Base-by-base conservation (phyloP, 345 rosid species). In the Populus alba region DNA sequence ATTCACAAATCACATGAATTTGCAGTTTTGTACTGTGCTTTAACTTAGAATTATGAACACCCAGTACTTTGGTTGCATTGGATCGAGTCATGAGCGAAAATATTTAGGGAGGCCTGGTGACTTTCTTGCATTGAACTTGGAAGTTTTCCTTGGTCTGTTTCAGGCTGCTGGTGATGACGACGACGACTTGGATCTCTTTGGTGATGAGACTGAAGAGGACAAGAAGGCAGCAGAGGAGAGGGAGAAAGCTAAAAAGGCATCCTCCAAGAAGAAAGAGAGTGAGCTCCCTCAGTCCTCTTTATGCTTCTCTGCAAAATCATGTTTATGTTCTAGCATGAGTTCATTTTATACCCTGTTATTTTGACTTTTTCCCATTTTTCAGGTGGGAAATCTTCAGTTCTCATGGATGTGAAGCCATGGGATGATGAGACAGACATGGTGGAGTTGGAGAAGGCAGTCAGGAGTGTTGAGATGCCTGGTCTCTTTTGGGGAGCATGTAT, bases 341-440 rank as follows among this genome's bases (percentile, higher is more conserved):
- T 25, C 16, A 59, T 73, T 59, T 8, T 22, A 59, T 73, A 13
- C 35, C 61, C 51, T 71, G 61, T 2, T 23, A 20, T 71, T 5
- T 41, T 39, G 31, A 37, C 70, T 38, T 53, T 57, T 77, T 18
- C 31, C 23, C 72, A 23, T 39, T 45, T 74, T 45, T 6, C 70
- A 93, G 99, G 98, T 85, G 99, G 99, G 37, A 92, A 95, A 79
- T 93, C 99, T 20, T 95, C 98, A 4, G 88, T 95, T 41, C 96
- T 95, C 31, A 17, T 95, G 95, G 99, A 93, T 73, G 88, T 95
- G 41, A 93, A 95, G 77, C 98, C 99, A 68, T 95, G 98, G 97
- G 99, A 95, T 81, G 99, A 95, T 73, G 99, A 95, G 86, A 95
- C 98, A 8, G 99, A 95, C 91, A 92, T 95, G 99, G 92, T 89